phyloP scores from a whole-genome alignment of 257 asterid species.

The Przewalskia tangutica region DNA sequence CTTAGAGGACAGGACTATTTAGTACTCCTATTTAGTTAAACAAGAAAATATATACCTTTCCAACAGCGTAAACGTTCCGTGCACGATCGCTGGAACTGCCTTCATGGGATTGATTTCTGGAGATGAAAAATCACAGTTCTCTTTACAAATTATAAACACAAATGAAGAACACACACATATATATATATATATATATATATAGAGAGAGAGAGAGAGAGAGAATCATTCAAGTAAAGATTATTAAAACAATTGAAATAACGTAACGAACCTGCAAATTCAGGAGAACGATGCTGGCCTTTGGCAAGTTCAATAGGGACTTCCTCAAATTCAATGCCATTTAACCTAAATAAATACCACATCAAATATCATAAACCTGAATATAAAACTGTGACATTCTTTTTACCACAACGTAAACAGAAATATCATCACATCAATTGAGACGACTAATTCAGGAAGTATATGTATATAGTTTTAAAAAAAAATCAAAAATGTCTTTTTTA shows the following conservation, averaged over 20 bases:
- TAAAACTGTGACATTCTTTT: no score
- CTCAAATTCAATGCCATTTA: conserved; percentile 72
- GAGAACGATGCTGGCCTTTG: conserved; percentile 49
- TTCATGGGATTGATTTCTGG: conserved; percentile 67
- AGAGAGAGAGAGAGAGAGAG: no score
- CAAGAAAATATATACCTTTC: conserved; percentile 43
- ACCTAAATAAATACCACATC: conserved; percentile 12
- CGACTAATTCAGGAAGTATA: no score
- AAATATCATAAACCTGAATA: background rate
- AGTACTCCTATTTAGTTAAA: background rate
- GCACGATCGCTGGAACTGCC: conserved; percentile 73
- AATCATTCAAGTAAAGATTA: no score
- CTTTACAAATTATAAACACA: no score
- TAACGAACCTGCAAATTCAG: conserved; percentile 50
- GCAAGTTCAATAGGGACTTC: conserved; percentile 51
- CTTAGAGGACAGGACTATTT: no score
- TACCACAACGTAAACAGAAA: no score
- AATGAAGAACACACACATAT: no score
- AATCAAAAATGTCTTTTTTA: no score
- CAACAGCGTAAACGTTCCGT: conserved; percentile 73
- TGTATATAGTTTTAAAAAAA: no score
- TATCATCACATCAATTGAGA: no score
- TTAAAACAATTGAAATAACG: background rate
- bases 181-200: no score
- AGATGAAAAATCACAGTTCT: background rate